These are phyloP conservation scores for Talaromyces atroroseus DNA, from an alignment of 2,329 filamentous ascomycete species.

Conservation along the genomic window DNA sequence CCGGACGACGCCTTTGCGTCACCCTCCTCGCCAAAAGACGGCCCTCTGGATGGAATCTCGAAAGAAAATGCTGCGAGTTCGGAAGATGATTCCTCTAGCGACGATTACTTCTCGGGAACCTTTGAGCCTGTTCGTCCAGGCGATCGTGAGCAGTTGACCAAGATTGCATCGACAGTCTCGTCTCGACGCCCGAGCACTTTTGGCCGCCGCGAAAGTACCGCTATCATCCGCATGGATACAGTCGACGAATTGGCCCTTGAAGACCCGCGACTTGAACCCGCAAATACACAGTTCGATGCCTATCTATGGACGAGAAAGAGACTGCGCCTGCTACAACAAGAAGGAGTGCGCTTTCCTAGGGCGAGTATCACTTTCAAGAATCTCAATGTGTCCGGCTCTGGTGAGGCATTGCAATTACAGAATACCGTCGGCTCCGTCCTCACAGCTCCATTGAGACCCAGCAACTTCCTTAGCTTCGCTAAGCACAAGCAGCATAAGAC, in stretches of 20 bases:
- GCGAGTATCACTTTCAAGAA: constrained; percentile 61
- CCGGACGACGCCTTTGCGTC: neutral
- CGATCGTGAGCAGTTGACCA: constrained; percentile 11
- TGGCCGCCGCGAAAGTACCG: constrained; percentile 6
- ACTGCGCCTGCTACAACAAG: constrained; percentile 25
- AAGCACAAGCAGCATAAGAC: constrained; percentile 49
- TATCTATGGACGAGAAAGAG: constrained; percentile 42
- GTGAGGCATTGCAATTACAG: constrained; percentile 63
- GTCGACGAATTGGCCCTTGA: constrained; percentile 27
- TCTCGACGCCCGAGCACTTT: constrained; percentile 10
- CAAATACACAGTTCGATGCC: constrained; percentile 38
- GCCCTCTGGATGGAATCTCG: neutral
- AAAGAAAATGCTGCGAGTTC: neutral
- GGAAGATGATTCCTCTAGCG: neutral
- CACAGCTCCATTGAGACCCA: constrained; percentile 52
- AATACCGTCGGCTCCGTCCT: constrained; percentile 59
- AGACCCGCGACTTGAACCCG: constrained; percentile 38
- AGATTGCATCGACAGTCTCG: constrained; percentile 10
- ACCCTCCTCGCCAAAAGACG: neutral
- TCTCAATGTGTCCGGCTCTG: constrained; percentile 62
- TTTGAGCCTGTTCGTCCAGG: constrained; percentile 12
- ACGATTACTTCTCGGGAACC: constrained; percentile 2
- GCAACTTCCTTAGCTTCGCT: constrained; percentile 46
- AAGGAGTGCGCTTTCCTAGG: constrained; percentile 27
- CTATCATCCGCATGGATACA: constrained; percentile 15